Conservation (phyloP, 352 stramenopile species). For the Pythium apleroticum region DNA sequence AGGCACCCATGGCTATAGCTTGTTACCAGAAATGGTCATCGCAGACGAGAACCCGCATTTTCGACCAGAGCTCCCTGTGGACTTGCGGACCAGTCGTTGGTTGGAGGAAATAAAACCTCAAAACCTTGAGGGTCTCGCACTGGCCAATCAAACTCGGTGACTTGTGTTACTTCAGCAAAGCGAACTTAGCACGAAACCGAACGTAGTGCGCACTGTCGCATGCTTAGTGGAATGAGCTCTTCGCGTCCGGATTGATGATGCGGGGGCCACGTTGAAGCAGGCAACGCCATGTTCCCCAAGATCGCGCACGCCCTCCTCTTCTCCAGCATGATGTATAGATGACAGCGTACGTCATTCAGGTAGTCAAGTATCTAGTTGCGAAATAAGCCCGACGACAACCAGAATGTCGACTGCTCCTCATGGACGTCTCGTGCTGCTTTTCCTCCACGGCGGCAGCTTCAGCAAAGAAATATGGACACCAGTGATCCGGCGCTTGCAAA, state of each 20-base stretch:
- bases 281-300: background rate
- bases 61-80: background rate
- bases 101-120: conserved; percentile 17
- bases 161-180: background rate
- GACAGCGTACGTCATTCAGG: no score
- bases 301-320: background rate
- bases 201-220: background rate
- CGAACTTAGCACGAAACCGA: background rate
- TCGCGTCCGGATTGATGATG: background rate
- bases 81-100: conserved; percentile 22
- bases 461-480: conserved; percentile 42
- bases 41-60: background rate
- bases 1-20: conserved; percentile 94
- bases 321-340: background rate
- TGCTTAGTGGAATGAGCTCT: background rate
- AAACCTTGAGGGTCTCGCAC: conserved; percentile 3
- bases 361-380: background rate
- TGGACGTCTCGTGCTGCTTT: conserved; percentile 28
- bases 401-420: background rate
- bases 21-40: conserved; percentile 32
- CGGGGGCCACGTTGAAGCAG: background rate
- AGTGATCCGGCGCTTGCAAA: conserved; percentile 32
- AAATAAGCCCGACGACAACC: background rate
- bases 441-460: conserved; percentile 43
- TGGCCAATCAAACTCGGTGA: background rate